Conservation (phyloP, 2,329 filamentous ascomycete genomes). For the Ophiostoma sp. region DNA sequence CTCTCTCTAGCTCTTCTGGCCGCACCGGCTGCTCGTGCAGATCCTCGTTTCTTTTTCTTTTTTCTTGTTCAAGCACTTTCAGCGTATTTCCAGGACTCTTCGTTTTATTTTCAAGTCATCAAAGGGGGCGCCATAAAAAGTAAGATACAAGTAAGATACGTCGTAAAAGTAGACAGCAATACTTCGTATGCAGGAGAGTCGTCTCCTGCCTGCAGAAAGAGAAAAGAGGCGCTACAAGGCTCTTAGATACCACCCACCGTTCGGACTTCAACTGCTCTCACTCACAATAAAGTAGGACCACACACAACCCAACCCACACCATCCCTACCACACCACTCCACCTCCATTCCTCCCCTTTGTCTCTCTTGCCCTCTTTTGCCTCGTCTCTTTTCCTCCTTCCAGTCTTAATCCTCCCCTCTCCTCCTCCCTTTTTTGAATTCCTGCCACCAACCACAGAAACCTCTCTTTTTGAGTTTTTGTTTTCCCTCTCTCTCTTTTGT, state of each 20-base stretch:
- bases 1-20: conserved; percentile 7
- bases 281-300: background rate
- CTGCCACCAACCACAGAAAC: background rate
- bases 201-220: background rate
- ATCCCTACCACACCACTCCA: conserved; percentile 7
- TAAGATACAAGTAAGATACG: background rate
- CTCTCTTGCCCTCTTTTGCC: background rate
- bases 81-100: background rate
- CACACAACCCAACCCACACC: background rate
- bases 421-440: background rate
- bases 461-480: conserved; percentile 9
- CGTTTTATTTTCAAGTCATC: conserved; percentile 7
- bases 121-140: background rate
- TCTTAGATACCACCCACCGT: background rate
- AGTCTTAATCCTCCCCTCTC: conserved; percentile 3
- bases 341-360: conserved; percentile 5
- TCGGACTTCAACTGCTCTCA: background rate
- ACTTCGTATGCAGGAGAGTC: background rate
- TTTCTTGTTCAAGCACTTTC: background rate
- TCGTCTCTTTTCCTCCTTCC: conserved; percentile 13
- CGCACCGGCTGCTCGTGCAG: background rate
- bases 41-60: conserved; percentile 19
- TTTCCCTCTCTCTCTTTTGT: background rate
- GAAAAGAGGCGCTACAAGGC: background rate
- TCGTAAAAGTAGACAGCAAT: background rate